Base-by-base conservation (phyloP, 1,284 basidiomycete genomes). In the Meira miltonrushii region DNA sequence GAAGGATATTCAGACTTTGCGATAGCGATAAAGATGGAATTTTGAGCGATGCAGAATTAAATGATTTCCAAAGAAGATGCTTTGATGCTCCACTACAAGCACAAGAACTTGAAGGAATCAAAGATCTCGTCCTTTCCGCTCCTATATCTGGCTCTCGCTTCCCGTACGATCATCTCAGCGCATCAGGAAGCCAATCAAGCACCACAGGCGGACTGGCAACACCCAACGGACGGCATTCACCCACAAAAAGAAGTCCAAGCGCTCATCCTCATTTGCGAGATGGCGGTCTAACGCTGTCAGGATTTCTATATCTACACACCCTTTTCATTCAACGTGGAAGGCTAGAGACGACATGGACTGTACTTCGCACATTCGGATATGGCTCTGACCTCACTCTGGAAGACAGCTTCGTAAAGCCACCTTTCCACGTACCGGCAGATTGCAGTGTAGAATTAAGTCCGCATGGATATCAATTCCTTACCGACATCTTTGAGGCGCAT, bases 271-370 rank as follows among this genome's bases (percentile, higher is more conserved):
- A 75, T 53, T 57, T 54, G 71, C 78, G 46, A 78, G 81, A 67
- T 88, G 66, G 64, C 0, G 54, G 89, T n/a, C 82, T 98, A 60
- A 97, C 93, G 1, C 90, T 95, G 79, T 85, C 87, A 11, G 94
- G 94, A 1, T 97, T 97, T 80, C 80, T 97, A 49, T 94, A 92
- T 75, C 85, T 98, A 11, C 92, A 97, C 78, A 96, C 93, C 3
- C 90, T 88, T 69, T 98, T 98, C 80, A 96, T 98, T 64, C 94
- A 96, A 80, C 87, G 90, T 55, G 95, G 94, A 12, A 84, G 95
- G 47, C 84, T 96, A 66, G 94, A 98, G 79, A 98, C 95, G 25
- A 97, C 94, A 1, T 98, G 94, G 94, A 94, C 92, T 1, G 92
- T 96, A 2, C 81, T 98, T 65, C 83, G 92, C 61, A 90, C 88